A percentile compares a stretch with the other conserved stretches of the same genome.
Conservation (phyloP, 441 rosid species). For the Erodium texanum region DNA sequence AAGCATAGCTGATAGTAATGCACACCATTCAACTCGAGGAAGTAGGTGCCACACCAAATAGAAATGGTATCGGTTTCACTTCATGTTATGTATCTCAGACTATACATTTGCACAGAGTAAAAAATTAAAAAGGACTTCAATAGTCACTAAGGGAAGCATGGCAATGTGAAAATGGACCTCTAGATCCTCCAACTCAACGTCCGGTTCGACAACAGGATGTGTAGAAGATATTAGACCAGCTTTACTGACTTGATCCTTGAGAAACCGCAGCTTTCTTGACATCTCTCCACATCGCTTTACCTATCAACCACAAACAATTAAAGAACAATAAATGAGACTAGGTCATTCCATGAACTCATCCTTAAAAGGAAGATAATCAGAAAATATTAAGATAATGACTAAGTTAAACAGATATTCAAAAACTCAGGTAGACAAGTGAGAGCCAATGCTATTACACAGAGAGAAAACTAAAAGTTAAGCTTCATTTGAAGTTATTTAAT, state of each 20-base stretch:
- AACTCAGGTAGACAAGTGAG: background rate
- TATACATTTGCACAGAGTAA: background rate
- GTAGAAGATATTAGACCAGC: slow-evolving; percentile 62
- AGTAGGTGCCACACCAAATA: slow-evolving; percentile 1
- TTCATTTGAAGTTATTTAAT: background rate
- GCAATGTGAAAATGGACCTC: slow-evolving; percentile 44
- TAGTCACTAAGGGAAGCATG: background rate
- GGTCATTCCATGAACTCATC: background rate
- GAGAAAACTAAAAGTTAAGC: background rate
- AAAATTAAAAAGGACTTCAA: background rate
- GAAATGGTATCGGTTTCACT: background rate
- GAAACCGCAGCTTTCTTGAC: slow-evolving; percentile 85
- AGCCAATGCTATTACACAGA: background rate
- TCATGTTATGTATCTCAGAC: background rate
- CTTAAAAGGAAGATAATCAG: background rate
- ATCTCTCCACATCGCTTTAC: slow-evolving; percentile 96
- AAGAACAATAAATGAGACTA: slow-evolving; percentile 15
- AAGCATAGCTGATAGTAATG: slow-evolving; percentile 15
- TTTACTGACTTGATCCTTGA: slow-evolving; percentile 84
- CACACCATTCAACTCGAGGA: slow-evolving; percentile 17
- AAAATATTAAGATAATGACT: background rate
- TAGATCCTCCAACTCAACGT: slow-evolving; percentile 77
- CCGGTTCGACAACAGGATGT: slow-evolving; percentile 55
- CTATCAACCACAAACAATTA: slow-evolving; percentile 30
- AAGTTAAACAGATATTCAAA: background rate